Base-by-base conservation (phyloP, 208 protist species). In the Wallacemonas sp. region DNA sequence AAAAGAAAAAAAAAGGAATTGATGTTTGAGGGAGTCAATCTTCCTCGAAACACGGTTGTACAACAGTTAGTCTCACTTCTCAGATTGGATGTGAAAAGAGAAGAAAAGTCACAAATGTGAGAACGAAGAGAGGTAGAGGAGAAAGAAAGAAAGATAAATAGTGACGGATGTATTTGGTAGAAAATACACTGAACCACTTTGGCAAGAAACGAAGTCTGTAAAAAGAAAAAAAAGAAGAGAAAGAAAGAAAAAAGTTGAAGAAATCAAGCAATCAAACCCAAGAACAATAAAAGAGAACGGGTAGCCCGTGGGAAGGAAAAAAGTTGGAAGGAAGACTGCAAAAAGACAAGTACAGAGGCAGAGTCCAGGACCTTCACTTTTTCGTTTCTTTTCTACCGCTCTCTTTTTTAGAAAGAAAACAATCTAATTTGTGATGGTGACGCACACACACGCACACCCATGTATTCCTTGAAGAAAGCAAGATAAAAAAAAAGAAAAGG, bases 191-290 rank as follows among this genome's bases (percentile, higher is more conserved):
- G n/a, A n/a, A n/a, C n/a, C n/a, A n/a, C n/a, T n/a, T n/a, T n/a
- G n/a, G n/a, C n/a, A n/a, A n/a, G 33, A n/a, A 44, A 39, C 11
- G n/a, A 20, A 26, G 11, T 28, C 5, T 7, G 28, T 66, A 8
- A 55, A 59, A 39, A 57, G 33, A 3, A 65, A 61, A 72, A 25
- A 65, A 59, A 52, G 14, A 61, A 59, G 41, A 55, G 28, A 26
- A 33, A 64, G n/a, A 26, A 31, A 54, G 16, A 33, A 64, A 38
- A 26, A 31, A 54, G 16, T 22, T n/a, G 1, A 29, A 48, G 16
- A 2, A 66, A 75, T 23, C 22, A 74, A 14, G 10, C 36, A 41
- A 41, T 41, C 36, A 41, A 41, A 41, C 36, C 7, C 10, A 41
- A 41, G 36, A 41, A 41, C 10, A 41, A 7, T 14, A 7, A 14